A percentile compares a stretch with the other conserved stretches of the same genome.
Conservation (phyloP, 2,329 filamentous ascomycete species). For the Passalora sequoiae region DNA sequence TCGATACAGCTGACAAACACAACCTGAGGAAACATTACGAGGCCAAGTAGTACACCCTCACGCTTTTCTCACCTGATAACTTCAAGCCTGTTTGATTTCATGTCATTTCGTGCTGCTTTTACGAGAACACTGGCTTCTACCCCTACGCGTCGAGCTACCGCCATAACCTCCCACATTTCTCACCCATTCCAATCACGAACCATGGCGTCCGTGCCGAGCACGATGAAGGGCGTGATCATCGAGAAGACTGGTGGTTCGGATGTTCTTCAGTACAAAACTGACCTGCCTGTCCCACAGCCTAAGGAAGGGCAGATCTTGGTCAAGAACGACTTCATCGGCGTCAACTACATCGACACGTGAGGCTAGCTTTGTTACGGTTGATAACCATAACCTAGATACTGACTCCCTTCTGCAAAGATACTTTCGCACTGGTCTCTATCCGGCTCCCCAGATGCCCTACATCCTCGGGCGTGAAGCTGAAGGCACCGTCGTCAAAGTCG, state of each 20-base stretch:
- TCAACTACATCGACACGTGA: conserved; percentile 85
- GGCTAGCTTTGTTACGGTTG: no score
- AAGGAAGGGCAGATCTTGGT: conserved; percentile 70
- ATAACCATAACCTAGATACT: no score
- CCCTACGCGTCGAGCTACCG: conserved; percentile 22
- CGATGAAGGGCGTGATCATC: conserved; percentile 69
- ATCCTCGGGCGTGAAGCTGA: conserved; percentile 75
- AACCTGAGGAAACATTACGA: not conserved
- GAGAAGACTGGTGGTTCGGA: conserved; percentile 67
- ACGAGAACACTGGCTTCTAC: conserved; percentile 16
- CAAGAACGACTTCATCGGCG: conserved; percentile 71
- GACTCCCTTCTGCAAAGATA: no score
- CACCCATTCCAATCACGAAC: conserved; percentile 11
- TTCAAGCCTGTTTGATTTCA: no score
- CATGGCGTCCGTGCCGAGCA: conserved; percentile 54
- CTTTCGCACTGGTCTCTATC: conserved; percentile 80
- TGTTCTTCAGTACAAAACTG: conserved; percentile 64
- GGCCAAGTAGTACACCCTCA: not conserved
- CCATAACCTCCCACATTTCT: conserved; percentile 24
- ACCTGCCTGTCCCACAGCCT: conserved; percentile 64
- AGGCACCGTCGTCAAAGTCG: conserved; percentile 62
- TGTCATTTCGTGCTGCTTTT: conserved; percentile 18
- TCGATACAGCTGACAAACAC: conserved; percentile 12
- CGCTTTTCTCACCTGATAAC: no score
- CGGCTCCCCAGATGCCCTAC: conserved; percentile 61